Evolutionary conservation across 495 filamentous ascomycete species (phyloP).

Genomic region (Glonium stellatum): DNA sequence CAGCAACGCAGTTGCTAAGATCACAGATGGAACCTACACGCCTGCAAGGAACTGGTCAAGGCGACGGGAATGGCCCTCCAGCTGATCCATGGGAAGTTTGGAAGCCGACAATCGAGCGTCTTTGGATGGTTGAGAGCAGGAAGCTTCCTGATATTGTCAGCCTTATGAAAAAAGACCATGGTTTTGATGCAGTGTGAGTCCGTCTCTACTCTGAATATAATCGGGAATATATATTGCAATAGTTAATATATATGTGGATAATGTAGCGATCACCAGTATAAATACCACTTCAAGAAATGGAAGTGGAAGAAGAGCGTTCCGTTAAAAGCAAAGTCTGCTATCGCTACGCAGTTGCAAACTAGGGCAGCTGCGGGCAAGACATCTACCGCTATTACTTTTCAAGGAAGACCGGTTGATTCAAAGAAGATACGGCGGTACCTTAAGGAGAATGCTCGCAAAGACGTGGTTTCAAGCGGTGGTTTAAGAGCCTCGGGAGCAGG

Average conservation of each 20-base stretch:
- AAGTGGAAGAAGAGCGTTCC: slow-evolving; percentile 35
- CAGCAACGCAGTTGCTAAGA: too few relatives aligned
- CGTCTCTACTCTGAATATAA: not conserved
- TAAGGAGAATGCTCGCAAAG: slow-evolving; percentile 23
- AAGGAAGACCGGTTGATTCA: slow-evolving; percentile 27
- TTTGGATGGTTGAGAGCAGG: slow-evolving; percentile 32
- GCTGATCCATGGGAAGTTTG: slow-evolving; percentile 37
- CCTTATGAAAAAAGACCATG: slow-evolving; percentile 31
- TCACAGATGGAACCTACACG: not conserved
- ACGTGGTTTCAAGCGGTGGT: slow-evolving; percentile 3
- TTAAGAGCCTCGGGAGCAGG: slow-evolving; percentile 8
- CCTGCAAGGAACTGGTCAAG: not conserved
- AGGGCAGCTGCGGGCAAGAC: slow-evolving; percentile 30
- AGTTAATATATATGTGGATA: not conserved
- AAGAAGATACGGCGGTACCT: slow-evolving; percentile 37
- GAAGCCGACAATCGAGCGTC: slow-evolving; percentile 33
- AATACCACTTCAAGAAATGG: slow-evolving; percentile 42
- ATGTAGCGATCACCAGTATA: slow-evolving; percentile 37
- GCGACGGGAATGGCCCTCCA: slow-evolving; percentile 15
- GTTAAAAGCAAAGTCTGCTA: slow-evolving; percentile 26
- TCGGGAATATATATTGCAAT: not conserved
- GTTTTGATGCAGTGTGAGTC: slow-evolving; percentile 38
- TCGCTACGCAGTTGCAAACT: slow-evolving; percentile 17
- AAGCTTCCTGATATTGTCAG: slow-evolving; percentile 30
- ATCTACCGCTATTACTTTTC: slow-evolving; percentile 23